A percentile compares a stretch with the other conserved stretches of the same genome.
Conservation (phyloP, 148 eudicot genomes). For the Tetragonia tetragonoides region DNA sequence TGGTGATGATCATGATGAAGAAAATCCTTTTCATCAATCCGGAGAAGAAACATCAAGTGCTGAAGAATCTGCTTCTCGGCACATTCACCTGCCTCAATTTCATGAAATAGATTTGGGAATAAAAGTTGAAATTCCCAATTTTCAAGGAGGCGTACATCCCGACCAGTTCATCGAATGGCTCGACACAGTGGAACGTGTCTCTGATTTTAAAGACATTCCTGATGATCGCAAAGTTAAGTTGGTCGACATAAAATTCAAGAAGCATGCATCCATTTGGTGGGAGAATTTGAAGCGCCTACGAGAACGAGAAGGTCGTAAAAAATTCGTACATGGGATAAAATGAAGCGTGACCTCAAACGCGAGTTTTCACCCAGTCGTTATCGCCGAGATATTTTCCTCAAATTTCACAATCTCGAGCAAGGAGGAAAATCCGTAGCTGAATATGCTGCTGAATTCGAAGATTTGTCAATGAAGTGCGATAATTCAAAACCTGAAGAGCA, state of each 20-base stretch:
- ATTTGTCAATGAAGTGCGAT: neutral
- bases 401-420: neutral
- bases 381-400: neutral
- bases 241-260: neutral
- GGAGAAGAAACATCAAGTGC: too few species aligned
- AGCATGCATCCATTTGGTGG: neutral
- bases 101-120: too few species aligned
- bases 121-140: too few species aligned
- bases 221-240: neutral
- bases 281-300: neutral
- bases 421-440: neutral
- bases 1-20: too few species aligned
- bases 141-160: too few species aligned
- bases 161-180: too few species aligned
- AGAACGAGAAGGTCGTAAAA: neutral
- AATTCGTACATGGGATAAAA: neutral
- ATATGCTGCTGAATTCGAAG: neutral
- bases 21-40: too few species aligned
- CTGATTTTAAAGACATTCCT: neutral
- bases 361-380: neutral
- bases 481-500: neutral
- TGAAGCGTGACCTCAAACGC: neutral
- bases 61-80: too few species aligned
- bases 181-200: too few species aligned
- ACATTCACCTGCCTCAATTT: too few species aligned